Base-by-base conservation (phyloP, 75 land plant genomes). In the Chamaecyparis obtusa region DNA sequence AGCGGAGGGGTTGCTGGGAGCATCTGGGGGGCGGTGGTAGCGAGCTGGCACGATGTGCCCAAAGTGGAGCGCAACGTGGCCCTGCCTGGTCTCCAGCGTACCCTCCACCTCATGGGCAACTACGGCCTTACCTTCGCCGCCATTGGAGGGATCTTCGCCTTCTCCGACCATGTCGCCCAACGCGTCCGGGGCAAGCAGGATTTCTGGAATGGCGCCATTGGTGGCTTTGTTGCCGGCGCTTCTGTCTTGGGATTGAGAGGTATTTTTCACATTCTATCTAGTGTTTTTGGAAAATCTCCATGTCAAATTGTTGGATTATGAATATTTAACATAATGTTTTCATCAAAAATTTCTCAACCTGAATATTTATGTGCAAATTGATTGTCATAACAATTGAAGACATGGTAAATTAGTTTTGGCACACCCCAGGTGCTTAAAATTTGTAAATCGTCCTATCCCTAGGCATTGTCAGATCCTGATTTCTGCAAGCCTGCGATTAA, bases 1-100 rank as follows among this genome's bases (percentile, higher is more conserved):
- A 85, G 88, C 17, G 95, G 98, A 84, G 84, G 92, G 0, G 90
- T 88, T 35, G 93, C 91, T 19, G 97, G 97, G 19, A 88, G 93
- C 27, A 89, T 96, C 17, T 91, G 89, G 89, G 98, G 98, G 3
- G 92, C 95, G 13, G 77, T 95, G 86, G 94, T 94, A 33, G 98
- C 98, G 15, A 92, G 96, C 48, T 95, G 98, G 98, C 72, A 91
- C 85, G 98, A 96, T 84, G 97, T 96, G 67, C 98, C 98, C 77
- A 93, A 93, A 55, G 98, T 96, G 14, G 97, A 96, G 89, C 87
- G 95, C 78, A 90, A 87, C 54, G 95, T 93, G 30, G 94, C 98
- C 15, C 91, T 95, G 78, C 98, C 98, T 0, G 98, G 95, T 5
- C 88, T 96, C 55, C 83, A 90, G 27, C 93, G 97, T 86, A 96